A percentile compares a stretch with the other conserved stretches of the same genome.
Conservation (phyloP, 495 filamentous ascomycete genomes). For the Bryoglossum gracile region DNA sequence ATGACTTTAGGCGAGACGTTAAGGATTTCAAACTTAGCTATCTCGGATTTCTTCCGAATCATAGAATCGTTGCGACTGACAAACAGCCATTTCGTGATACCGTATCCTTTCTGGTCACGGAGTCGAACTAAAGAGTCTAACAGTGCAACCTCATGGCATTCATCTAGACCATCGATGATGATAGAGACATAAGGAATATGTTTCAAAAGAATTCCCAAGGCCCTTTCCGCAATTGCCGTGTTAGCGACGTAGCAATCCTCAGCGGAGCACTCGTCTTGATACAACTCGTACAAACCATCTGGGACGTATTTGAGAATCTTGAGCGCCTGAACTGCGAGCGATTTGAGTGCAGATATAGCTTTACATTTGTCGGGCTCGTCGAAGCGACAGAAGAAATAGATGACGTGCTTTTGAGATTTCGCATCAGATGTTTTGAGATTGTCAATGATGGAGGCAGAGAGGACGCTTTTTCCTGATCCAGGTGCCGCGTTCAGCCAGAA, state of each 20-base stretch:
- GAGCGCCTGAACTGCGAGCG: conserved; percentile 26
- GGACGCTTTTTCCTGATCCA: conserved; percentile 29
- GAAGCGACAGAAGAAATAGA: conserved; percentile 30
- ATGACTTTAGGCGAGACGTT: conserved; percentile 18
- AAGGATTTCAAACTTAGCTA: conserved; percentile 17
- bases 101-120: conserved; percentile 15
- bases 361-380: conserved; percentile 22
- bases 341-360: conserved; percentile 23
- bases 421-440: conserved; percentile 12
- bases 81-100: conserved; percentile 32
- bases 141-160: conserved; percentile 22
- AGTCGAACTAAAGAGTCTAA: conserved; percentile 14
- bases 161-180: conserved; percentile 32
- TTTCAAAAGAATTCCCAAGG: conserved; percentile 24
- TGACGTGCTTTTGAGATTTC: conserved; percentile 14
- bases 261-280: conserved; percentile 17
- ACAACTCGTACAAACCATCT: conserved; percentile 20
- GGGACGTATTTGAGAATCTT: conserved; percentile 18
- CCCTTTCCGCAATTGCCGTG: conserved; percentile 9
- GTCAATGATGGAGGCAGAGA: conserved; percentile 23
- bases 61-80: conserved; percentile 27
- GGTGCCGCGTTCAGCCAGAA: conserved; percentile 30
- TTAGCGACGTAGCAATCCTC: conserved; percentile 19
- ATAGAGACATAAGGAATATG: conserved; percentile 24
- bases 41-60: conserved; percentile 16